Conservation (phyloP, 495 filamentous ascomycete genomes). For the Penicillium cosmopolitanum region DNA sequence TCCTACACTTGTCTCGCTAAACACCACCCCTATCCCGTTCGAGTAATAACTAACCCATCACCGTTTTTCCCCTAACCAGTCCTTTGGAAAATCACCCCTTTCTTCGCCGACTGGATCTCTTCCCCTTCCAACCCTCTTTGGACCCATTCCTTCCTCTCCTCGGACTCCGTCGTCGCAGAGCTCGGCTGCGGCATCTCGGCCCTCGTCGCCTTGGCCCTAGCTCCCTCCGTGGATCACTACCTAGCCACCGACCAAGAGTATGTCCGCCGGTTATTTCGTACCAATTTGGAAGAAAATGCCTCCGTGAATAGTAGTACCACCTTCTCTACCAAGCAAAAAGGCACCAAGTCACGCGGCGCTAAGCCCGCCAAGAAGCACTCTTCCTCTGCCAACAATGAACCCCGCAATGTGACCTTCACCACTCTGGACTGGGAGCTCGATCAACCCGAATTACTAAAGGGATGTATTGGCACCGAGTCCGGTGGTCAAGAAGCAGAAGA, state of each 20-base stretch:
- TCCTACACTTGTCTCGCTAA: not conserved
- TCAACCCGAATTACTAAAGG: constrained; percentile 35
- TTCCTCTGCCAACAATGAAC: constrained; percentile 1
- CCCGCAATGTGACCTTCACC: constrained; percentile 45
- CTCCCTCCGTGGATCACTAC: constrained; percentile 64
- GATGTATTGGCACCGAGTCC: constrained; percentile 23
- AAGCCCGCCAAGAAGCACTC: constrained; percentile 17
- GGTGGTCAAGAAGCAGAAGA: constrained; percentile 6
- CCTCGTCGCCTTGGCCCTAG: constrained; percentile 68
- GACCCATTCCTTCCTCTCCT: constrained; percentile 53
- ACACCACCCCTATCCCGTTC: not conserved
- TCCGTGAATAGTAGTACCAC: constrained; percentile 3
- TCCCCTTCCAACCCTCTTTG: constrained; percentile 67
- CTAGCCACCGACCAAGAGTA: constrained; percentile 90
- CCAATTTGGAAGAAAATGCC: constrained; percentile 73
- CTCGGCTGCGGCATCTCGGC: constrained; percentile 87
- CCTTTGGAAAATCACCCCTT: constrained; percentile 90
- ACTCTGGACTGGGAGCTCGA: constrained; percentile 52
- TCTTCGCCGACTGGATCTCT: constrained; percentile 81
- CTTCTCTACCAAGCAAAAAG: constrained; percentile 8
- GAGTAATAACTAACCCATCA: not conserved
- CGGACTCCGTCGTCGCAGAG: constrained; percentile 68
- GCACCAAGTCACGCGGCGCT: constrained; percentile 29
- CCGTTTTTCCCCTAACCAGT: constrained; percentile 49
- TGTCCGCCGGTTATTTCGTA: constrained; percentile 69